Evolutionary conservation across 2,329 filamentous ascomycete genomes (phyloP), one percentile per base, ranked within the genome.

Genomic region (Hypomyces rosellus): DNA sequence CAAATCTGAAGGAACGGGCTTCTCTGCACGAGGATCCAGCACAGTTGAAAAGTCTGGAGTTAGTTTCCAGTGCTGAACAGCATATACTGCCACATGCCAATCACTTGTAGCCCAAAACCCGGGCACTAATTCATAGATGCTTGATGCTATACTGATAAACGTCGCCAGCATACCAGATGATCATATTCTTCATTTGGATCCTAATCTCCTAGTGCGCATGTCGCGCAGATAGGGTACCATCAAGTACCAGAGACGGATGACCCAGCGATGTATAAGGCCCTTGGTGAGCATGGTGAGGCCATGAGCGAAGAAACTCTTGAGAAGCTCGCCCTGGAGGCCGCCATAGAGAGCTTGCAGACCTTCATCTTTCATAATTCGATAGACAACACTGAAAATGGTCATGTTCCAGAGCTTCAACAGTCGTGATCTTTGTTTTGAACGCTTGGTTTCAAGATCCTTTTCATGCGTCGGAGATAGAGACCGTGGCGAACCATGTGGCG

Each of bases 271-370:
- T 8, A 93, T 79, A 5, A 80, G 71, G 50, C 92, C 88, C 68
- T 96, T 96, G 52, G 88, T 82, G 48, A 92, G 72, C 88, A 95
- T 95, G 1, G 89, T 92, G 46, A 90, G 78, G 1, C 90, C 90
- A 61, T 96, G 89, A 18, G 82, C 84, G 60, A 96, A 84, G 69
- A 95, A 95, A 0, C 87, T 86, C 61, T 90, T 91, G 8, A 91
- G 67, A 3, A 95, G 75, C 67, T 95, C 88, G 4, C 84, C 87
- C 13, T 76, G 76, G 0, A 95, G 72, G 5, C 89, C 90, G 45
- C 86, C 81, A 63, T 95, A 96, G 8, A 95, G 69, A 0, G 83
- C 85, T 4, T 65, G 63, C 0, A 84, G 53, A 1, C 90, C 90
- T 61, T 95, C 88, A 0, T 71, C 74, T 42, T 74, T 76, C 33